A percentile compares a stretch with the other conserved stretches of the same genome.
These are phyloP conservation scores for Brassica balearica DNA, from an alignment of 441 rosid species.

Conservation along the genomic window DNA sequence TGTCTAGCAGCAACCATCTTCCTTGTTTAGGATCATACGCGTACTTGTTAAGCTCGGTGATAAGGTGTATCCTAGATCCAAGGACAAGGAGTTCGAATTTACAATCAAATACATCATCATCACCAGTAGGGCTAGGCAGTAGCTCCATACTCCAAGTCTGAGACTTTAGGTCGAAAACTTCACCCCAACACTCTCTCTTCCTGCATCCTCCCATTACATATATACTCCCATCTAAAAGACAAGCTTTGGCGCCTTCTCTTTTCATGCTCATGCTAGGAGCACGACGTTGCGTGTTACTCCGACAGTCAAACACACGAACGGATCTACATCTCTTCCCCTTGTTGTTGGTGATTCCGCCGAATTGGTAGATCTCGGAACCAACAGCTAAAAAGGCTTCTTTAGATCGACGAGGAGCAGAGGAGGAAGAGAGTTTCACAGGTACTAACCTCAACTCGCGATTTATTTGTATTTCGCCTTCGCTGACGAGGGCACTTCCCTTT, in stretches of 20 bases:
- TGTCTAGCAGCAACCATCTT: constrained; percentile 10
- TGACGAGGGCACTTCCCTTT: background rate
- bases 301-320: background rate
- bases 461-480: background rate
- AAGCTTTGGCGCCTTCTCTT: constrained; percentile 65
- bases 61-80: constrained; percentile 52
- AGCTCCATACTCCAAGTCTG: constrained; percentile 49
- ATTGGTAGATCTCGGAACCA: constrained; percentile 4
- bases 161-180: constrained; percentile 58
- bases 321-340: background rate
- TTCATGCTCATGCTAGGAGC: constrained; percentile 30
- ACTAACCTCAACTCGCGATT: background rate
- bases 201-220: constrained; percentile 75
- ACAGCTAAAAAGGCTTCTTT: background rate
- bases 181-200: constrained; percentile 50
- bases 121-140: constrained; percentile 45
- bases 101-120: background rate
- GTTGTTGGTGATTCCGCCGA: background rate
- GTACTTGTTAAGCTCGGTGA: constrained; percentile 45
- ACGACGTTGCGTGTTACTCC: constrained; percentile 4
- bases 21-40: constrained; percentile 52
- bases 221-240: constrained; percentile 53
- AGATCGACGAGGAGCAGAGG: background rate
- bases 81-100: constrained; percentile 64
- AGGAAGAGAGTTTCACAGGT: background rate